phyloP scores from a whole-genome alignment of 1,139 yeast genomes.

The Pneumocystis murina region DNA sequence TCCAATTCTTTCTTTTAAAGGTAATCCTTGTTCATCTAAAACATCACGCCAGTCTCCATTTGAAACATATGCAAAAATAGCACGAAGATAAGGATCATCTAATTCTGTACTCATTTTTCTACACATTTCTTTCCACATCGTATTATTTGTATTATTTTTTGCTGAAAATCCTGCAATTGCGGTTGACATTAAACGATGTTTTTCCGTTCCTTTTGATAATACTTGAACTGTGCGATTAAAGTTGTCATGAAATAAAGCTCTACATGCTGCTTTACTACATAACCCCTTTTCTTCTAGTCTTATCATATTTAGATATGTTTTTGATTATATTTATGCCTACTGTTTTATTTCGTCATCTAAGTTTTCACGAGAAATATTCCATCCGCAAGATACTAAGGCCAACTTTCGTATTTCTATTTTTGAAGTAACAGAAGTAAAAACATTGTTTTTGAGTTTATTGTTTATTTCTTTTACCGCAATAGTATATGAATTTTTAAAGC shows the following conservation, averaged over 20 bases:
- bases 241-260: conserved; percentile 94
- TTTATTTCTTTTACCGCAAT: conserved; percentile 11
- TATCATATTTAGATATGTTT: background rate
- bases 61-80: conserved; percentile 83
- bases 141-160: conserved; percentile 40
- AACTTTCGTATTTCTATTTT: conserved; percentile 44
- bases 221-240: conserved; percentile 66
- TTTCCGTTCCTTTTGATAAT: conserved; percentile 40
- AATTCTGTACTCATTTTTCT: conserved; percentile 72
- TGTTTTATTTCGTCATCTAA: conserved; percentile 36
- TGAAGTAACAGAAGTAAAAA: conserved; percentile 13
- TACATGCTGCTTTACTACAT: conserved; percentile 85
- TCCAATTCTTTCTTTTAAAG: conserved; percentile 75
- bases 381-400: conserved; percentile 76
- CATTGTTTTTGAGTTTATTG: conserved; percentile 17
- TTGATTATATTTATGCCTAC: background rate
- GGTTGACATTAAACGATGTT: conserved; percentile 67
- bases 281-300: conserved; percentile 22
- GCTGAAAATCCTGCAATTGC: conserved; percentile 93
- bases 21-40: conserved; percentile 74
- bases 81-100: conserved; percentile 78
- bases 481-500: background rate
- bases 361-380: conserved; percentile 71
- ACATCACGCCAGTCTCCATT: conserved; percentile 97
- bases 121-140: conserved; percentile 89